A percentile compares a stretch with the other conserved stretches of the same genome.
These are phyloP conservation scores for Plectosphaerella plurivora DNA, from an alignment of 2,329 filamentous ascomycete genomes.

Conservation along the genomic window DNA sequence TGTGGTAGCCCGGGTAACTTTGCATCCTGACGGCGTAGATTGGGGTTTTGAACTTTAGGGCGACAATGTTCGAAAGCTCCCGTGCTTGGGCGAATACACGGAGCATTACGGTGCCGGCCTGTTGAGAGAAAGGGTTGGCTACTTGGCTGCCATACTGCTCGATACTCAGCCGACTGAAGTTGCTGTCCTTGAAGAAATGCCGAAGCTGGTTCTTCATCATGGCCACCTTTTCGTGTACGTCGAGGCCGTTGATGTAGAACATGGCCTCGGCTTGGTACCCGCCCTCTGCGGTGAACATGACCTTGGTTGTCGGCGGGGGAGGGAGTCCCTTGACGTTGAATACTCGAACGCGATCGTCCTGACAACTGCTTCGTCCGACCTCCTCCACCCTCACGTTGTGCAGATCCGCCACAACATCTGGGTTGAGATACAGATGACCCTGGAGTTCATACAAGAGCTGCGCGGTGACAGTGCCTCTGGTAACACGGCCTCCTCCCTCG, in stretches of 20 bases:
- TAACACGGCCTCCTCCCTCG: slow-evolving; percentile 27
- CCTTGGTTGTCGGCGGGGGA: slow-evolving; percentile 44
- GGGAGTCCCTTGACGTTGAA: slow-evolving; percentile 33
- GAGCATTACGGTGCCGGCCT: slow-evolving; percentile 15
- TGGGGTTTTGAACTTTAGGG: slow-evolving; percentile 20
- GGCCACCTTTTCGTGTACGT: slow-evolving; percentile 13
- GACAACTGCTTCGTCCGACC: slow-evolving; percentile 15
- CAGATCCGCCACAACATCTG: slow-evolving; percentile 39
- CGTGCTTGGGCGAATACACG: slow-evolving; percentile 18
- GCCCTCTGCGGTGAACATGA: slow-evolving; percentile 44
- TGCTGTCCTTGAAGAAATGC: slow-evolving; percentile 18
- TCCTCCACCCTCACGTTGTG: slow-evolving; percentile 28
- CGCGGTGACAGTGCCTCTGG: slow-evolving; percentile 29
- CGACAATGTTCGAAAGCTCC: slow-evolving; percentile 15
- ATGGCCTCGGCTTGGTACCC: slow-evolving; percentile 38
- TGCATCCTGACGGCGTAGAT: slow-evolving; percentile 35
- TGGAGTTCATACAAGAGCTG: slow-evolving; percentile 48
- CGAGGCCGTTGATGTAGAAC: slow-evolving; percentile 9
- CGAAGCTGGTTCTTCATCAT: slow-evolving; percentile 17
- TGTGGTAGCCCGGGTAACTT: slow-evolving; percentile 36
- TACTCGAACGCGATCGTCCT: slow-evolving; percentile 29
- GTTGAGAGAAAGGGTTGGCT: slow-evolving; percentile 15
- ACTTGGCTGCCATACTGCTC: slow-evolving; percentile 17
- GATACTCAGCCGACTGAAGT: slow-evolving; percentile 30
- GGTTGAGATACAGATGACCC: slow-evolving; percentile 41